Percentiles rank a stretch among this genome's conserved stretches.
These are phyloP conservation scores for Phyllosticta citrichinensis DNA, from an alignment of 2,329 filamentous ascomycete species.

Conservation along the genomic window DNA sequence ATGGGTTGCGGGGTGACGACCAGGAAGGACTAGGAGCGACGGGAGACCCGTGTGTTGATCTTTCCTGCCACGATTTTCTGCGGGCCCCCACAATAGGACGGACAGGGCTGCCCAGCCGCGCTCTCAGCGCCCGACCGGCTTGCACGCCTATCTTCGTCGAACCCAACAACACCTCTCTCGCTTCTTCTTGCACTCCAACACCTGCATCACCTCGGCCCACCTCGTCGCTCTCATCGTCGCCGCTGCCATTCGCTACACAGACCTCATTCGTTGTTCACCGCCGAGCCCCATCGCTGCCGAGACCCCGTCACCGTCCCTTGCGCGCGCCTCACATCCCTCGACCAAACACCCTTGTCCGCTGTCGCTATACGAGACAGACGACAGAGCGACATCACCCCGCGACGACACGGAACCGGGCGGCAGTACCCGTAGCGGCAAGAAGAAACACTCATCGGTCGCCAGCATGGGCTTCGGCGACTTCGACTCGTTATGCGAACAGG, in stretches of 20 bases:
- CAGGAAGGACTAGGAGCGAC: not conserved
- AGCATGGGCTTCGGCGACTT: constrained; percentile 91
- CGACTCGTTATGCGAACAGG: constrained; percentile 71
- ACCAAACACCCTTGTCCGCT: not conserved
- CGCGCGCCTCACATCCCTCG: not conserved
- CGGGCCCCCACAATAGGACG: no score
- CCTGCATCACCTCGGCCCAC: not conserved
- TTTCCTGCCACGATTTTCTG: not conserved
- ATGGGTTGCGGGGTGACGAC: not conserved
- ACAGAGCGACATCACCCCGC: not conserved
- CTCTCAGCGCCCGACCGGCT: not conserved
- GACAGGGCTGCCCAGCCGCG: not conserved
- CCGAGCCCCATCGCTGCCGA: not conserved
- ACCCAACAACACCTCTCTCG: not conserved
- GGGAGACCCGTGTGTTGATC: not conserved
- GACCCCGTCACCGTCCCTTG: not conserved
- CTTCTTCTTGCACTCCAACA: not conserved
- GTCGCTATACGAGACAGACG: not conserved
- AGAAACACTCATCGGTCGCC: constrained; percentile 11
- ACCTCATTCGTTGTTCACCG: not conserved
- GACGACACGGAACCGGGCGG: not conserved
- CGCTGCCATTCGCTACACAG: not conserved
- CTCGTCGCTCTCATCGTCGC: not conserved
- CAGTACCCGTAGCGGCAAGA: not conserved
- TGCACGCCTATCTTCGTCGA: not conserved